These are phyloP conservation scores for Picochlorum sp. DNA, from an alignment of 139 green algal genomes.

Conservation along the genomic window DNA sequence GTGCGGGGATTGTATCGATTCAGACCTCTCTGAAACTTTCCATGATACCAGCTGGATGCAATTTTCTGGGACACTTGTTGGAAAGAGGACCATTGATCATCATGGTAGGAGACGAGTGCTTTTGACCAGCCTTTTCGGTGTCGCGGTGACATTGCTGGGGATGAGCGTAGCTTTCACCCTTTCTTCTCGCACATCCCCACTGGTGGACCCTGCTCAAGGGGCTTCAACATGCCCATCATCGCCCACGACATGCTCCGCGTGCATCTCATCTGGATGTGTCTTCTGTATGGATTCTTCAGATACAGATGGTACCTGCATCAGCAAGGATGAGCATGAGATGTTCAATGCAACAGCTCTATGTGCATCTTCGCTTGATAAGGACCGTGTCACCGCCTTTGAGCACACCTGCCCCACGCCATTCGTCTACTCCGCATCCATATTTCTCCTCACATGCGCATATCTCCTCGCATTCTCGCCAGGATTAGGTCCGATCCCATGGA, in stretches of 20 bases:
- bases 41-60: slow-evolving; percentile 48
- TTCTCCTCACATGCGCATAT: slow-evolving; percentile 33
- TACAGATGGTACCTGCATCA: no score
- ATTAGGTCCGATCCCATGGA: slow-evolving; percentile 66
- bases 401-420: not conserved
- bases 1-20: slow-evolving; percentile 51
- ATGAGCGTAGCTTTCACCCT: slow-evolving; percentile 25
- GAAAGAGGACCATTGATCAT: slow-evolving; percentile 43
- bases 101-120: slow-evolving; percentile 39
- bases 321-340: no score
- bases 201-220: no score
- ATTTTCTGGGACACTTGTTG: slow-evolving; percentile 51
- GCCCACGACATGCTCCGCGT: not conserved
- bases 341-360: no score
- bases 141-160: slow-evolving; percentile 29
- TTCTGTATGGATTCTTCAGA: not conserved
- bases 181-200: no score
- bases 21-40: slow-evolving; percentile 42
- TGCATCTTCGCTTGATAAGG: no score
- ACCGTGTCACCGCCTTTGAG: not conserved
- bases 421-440: not conserved
- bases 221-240: no score
- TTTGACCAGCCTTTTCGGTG: slow-evolving; percentile 37
- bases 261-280: not conserved
- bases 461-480: slow-evolving; percentile 58